Evolutionary conservation across 2,329 filamentous ascomycete genomes (phyloP).

Genomic region (Stylonectria norvegica): DNA sequence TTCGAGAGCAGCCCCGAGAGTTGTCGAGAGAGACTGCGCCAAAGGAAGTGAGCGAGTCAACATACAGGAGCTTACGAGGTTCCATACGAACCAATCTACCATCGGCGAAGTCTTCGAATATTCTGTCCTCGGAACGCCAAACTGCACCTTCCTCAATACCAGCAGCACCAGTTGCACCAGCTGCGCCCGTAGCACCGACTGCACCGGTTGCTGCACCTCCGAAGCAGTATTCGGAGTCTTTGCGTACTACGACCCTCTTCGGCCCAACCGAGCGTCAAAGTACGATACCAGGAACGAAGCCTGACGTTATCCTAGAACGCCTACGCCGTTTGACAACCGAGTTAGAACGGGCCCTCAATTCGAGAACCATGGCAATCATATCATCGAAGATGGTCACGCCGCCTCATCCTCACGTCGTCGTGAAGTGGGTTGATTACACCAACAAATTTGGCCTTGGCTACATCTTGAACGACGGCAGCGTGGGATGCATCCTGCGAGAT

Average conservation of each 20-base stretch:
- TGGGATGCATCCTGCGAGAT: constrained; percentile 65
- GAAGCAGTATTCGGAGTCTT: constrained; percentile 28
- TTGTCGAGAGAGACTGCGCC: constrained; percentile 20
- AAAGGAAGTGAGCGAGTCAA: constrained; percentile 22
- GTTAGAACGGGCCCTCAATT: constrained; percentile 60
- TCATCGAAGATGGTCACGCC: constrained; percentile 51
- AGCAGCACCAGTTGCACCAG: constrained; percentile 12
- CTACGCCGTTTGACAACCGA: constrained; percentile 57
- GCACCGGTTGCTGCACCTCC: constrained; percentile 22
- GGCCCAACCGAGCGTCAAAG: constrained; percentile 51
- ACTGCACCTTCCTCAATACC: constrained; percentile 23
- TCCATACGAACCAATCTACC: constrained; percentile 28
- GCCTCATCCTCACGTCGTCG: constrained; percentile 60
- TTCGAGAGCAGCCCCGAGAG: no score
- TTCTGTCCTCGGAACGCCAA: constrained; percentile 30
- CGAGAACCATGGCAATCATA: constrained; percentile 59
- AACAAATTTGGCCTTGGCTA: constrained; percentile 84
- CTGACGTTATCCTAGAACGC: constrained; percentile 55
- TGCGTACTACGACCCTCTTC: constrained; percentile 51
- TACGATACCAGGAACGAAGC: constrained; percentile 50
- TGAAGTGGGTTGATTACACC: constrained; percentile 86
- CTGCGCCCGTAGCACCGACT: constrained; percentile 4
- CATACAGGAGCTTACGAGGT: constrained; percentile 27
- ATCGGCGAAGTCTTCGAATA: constrained; percentile 25
- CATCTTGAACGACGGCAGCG: constrained; percentile 76